Conservation (phyloP, 768 basidiomycete genomes). For the Boletus rubropictus region DNA sequence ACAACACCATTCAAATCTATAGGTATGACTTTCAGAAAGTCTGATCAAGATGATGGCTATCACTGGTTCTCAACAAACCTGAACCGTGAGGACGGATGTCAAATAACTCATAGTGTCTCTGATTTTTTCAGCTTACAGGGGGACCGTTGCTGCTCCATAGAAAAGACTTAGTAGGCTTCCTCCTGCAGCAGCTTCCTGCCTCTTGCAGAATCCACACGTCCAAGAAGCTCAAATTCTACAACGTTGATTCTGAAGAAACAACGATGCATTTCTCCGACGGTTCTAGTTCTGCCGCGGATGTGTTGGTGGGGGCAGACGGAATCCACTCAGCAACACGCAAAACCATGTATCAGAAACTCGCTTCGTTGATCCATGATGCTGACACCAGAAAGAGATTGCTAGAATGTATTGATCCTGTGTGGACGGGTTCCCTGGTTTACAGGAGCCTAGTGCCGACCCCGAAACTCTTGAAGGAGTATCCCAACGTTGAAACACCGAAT, state of each 20-base stretch:
- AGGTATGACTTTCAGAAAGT: slow-evolving; percentile 28
- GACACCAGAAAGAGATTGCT: slow-evolving; percentile 7
- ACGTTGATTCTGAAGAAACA: slow-evolving; percentile 21
- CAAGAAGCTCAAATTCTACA: slow-evolving; percentile 31
- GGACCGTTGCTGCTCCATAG: slow-evolving; percentile 32
- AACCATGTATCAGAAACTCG: slow-evolving; percentile 21
- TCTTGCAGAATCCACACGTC: slow-evolving; percentile 31
- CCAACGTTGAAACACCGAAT: slow-evolving; percentile 23
- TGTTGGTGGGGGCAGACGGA: slow-evolving; percentile 42
- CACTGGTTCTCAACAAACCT: slow-evolving; percentile 22
- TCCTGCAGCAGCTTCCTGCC: slow-evolving; percentile 27
- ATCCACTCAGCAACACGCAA: slow-evolving; percentile 34
- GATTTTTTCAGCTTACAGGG: slow-evolving; percentile 17
- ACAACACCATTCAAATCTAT: slow-evolving; percentile 1
- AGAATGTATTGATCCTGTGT: slow-evolving; percentile 31
- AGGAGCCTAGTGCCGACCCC: slow-evolving; percentile 32
- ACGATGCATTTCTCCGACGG: slow-evolving; percentile 36
- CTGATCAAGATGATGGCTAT: slow-evolving; percentile 31
- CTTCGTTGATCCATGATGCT: slow-evolving; percentile 3
- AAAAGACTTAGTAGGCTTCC: slow-evolving; percentile 32
- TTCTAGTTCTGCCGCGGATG: slow-evolving; percentile 31
- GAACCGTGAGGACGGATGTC: slow-evolving; percentile 18
- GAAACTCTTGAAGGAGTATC: slow-evolving; percentile 28
- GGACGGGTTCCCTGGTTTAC: slow-evolving; percentile 37
- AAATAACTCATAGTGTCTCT: not conserved